A percentile compares a stretch with the other conserved stretches of the same genome.
Conservation (phyloP, 768 basidiomycete genomes). For the Fomitopsis serialis region DNA sequence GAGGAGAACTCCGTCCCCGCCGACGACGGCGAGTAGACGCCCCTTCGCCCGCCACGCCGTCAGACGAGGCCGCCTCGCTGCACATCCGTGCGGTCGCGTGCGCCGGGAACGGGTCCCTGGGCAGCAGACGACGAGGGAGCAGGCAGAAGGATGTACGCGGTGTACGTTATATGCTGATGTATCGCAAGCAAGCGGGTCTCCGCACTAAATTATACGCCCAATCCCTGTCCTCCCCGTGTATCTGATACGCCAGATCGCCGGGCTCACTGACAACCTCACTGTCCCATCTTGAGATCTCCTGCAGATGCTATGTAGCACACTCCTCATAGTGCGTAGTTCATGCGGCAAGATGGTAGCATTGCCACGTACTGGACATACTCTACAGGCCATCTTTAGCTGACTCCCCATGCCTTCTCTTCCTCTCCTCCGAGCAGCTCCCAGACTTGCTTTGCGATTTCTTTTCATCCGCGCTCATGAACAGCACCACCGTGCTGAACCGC, state of each 20-base stretch:
- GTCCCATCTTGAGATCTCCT: too few relatives aligned
- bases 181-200: not conserved
- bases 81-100: not conserved
- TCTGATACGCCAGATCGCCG: too few relatives aligned
- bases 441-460: slow-evolving; percentile 41
- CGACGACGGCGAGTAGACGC: not conserved
- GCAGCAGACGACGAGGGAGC: not conserved
- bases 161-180: slow-evolving; percentile 5
- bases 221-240: not conserved
- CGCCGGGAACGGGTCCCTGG: not conserved
- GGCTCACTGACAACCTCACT: too few relatives aligned
- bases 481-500: slow-evolving; percentile 56
- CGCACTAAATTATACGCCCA: not conserved
- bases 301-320: not conserved
- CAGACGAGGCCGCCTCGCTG: not conserved
- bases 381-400: not conserved
- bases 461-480: slow-evolving; percentile 60
- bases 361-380: not conserved
- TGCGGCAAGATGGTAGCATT: too few relatives aligned
- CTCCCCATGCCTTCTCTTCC: slow-evolving; percentile 3
- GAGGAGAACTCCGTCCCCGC: slow-evolving; percentile 21
- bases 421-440: slow-evolving; percentile 32
- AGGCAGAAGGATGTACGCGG: not conserved
- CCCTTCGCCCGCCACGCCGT: not conserved
- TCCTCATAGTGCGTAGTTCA: too few relatives aligned